Percentiles rank a stretch among this genome's conserved stretches.
These are phyloP conservation scores for Sextonia rubra DNA, from an alignment of 164 flowering plant genomes.

Conservation along the genomic window DNA sequence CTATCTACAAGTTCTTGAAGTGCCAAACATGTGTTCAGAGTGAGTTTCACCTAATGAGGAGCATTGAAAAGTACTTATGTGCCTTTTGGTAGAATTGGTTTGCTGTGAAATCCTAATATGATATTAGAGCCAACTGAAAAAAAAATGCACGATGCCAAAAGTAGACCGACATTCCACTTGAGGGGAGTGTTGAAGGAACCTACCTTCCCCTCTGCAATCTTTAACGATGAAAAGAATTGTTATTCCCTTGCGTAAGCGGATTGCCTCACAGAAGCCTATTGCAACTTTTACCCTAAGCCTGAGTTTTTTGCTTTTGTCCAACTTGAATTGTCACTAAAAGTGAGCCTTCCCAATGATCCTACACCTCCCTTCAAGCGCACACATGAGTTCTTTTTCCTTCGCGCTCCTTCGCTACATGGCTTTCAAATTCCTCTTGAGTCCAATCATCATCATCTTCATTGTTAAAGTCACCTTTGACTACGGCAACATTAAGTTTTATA, in stretches of 20 bases:
- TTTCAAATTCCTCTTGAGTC: background rate
- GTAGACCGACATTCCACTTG: too few relatives aligned
- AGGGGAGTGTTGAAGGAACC: constrained; percentile 14
- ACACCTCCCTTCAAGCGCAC: constrained; percentile 83
- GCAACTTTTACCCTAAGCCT: constrained; percentile 84
- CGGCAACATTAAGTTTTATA: constrained; percentile 69
- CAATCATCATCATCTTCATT: constrained; percentile 22
- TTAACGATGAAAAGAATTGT: constrained; percentile 91
- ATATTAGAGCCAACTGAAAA: too few relatives aligned
- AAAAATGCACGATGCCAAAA: too few relatives aligned
- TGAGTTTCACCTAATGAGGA: too few relatives aligned
- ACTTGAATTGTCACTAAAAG: constrained; percentile 96
- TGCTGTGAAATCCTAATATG: too few relatives aligned
- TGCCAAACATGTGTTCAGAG: too few relatives aligned
- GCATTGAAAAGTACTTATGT: too few relatives aligned
- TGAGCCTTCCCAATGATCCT: constrained; percentile 84
- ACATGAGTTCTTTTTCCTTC: constrained; percentile 90
- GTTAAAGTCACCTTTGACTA: constrained; percentile 93
- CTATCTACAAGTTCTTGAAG: too few relatives aligned
- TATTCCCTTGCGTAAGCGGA: constrained; percentile 86
- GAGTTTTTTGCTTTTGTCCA: constrained; percentile 91
- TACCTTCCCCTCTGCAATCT: constrained; percentile 97
- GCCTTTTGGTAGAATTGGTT: too few relatives aligned
- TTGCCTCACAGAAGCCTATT: constrained; percentile 63
- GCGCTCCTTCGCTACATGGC: constrained; percentile 51